Evolutionary conservation across 2,329 filamentous ascomycete species (phyloP).

Genomic region (Apiospora koreana): DNA sequence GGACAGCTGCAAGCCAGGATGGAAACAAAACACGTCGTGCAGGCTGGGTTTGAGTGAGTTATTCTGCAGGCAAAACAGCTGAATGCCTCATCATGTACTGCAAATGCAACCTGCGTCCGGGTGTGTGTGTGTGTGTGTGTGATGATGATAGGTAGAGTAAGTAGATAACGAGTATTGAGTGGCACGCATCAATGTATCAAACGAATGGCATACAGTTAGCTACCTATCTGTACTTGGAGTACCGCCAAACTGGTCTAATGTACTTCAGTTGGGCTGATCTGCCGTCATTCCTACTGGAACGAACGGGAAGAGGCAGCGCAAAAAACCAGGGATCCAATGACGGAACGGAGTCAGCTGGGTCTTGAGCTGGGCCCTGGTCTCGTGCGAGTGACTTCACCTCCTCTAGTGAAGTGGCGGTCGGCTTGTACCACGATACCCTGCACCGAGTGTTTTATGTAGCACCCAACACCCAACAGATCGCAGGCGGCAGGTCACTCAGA

Average conservation of each 20-base stretch:
- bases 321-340: not conserved
- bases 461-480: not conserved
- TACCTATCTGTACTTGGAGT: not conserved
- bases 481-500: not conserved
- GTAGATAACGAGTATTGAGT: not conserved
- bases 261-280: not conserved
- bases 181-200: not conserved
- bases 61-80: slow-evolving; percentile 3
- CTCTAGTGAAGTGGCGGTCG: slow-evolving; percentile 6
- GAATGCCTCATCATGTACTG: slow-evolving; percentile 1
- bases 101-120: not conserved
- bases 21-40: slow-evolving; percentile 7
- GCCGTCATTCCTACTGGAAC: slow-evolving; percentile 1
- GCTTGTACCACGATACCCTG: slow-evolving; percentile 7
- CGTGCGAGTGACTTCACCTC: slow-evolving; percentile 6
- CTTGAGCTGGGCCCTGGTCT: not conserved
- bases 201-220: not conserved
- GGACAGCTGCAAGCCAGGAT: slow-evolving; percentile 7
- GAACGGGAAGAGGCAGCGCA: not conserved
- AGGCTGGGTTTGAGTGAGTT: not conserved
- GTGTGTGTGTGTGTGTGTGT: not conserved
- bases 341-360: not conserved
- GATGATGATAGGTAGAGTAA: no score
- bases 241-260: not conserved
- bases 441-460: not conserved